Evolutionary conservation across 257 asterid species (phyloP), one percentile per base, ranked within the genome.

Genomic region (Lithospermum erythrorhizon): DNA sequence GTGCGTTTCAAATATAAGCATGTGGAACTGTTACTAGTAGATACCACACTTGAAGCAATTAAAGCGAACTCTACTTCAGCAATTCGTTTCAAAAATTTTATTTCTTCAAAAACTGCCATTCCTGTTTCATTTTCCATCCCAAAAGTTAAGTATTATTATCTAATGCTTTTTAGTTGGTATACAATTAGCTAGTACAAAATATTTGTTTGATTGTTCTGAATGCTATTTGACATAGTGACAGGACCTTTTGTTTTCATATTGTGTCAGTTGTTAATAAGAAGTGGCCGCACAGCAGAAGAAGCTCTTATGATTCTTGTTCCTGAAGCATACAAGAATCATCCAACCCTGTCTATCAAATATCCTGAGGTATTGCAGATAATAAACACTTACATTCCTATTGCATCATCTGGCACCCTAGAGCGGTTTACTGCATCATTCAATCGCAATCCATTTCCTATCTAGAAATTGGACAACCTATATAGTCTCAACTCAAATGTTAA

Each of bases 241-340:
- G 32, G 49, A 56, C 63, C 27, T 8, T 68, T 65, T 59, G 32
- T 29, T 60, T 70, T 75, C 69, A 35, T 77, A 51, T 67, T 69
- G 48, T 68, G 10, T 55, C 76, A 93, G 97, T 70, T 93, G 76
- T 71, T 93, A 76, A 89, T 93, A 65, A 93, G 99, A 83, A 84
- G 95, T 56, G 99, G 97, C 14, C 99, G 99, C 27, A 32, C 75
- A 74, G 95, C 99, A 1, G 97, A 86, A 83, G 99, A 89, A 80
- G 85, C 99, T 61, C 74, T 93, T 73, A 89, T 93, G 99, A 86
- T 93, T 73, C 95, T 93, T 49, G 97, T 93, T 66, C 99, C 99
- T 21, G 97, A 93, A 87, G 99, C 95, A 37, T 89, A 93, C 84
- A 90, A 93, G 63, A 89, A 89, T 59, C 99, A 93, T 66, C 99